Percentiles rank a stretch among this genome's conserved stretches.
Evolutionary conservation across 768 basidiomycete species (phyloP).

Genomic region (Naganishia vishniacii): DNA sequence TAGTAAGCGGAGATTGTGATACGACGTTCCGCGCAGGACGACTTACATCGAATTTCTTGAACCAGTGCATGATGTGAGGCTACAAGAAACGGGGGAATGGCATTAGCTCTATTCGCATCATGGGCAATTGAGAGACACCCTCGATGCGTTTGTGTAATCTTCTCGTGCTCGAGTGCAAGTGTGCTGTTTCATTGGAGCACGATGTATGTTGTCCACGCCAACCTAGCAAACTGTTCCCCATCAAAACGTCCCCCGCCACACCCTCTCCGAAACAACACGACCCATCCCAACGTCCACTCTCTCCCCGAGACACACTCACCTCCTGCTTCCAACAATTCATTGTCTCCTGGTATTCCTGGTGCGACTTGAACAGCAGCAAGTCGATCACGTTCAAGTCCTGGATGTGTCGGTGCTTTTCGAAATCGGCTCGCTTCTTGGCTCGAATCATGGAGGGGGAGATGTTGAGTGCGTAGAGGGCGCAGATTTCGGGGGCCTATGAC

Average conservation of each 20-base stretch:
- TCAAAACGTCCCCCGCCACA: no score
- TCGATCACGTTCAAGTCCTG: constrained; percentile 78
- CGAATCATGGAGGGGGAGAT: constrained; percentile 72
- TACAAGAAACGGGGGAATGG: constrained; percentile 18
- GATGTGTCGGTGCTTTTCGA: constrained; percentile 77
- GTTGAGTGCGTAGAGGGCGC: constrained; percentile 72
- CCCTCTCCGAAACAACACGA: no score
- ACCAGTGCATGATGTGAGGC: constrained; percentile 48
- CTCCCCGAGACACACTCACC: constrained; percentile 39
- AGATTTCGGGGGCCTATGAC: constrained; percentile 83
- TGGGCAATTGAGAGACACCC: no score
- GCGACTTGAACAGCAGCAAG: constrained; percentile 72
- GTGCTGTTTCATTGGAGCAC: no score
- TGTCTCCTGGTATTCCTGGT: constrained; percentile 87
- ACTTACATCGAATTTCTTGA: constrained; percentile 44
- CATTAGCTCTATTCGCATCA: background rate
- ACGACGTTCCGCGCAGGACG: background rate
- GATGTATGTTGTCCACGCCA: no score
- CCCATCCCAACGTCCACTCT: background rate
- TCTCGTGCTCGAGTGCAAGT: no score
- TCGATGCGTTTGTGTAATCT: no score
- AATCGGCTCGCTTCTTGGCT: constrained; percentile 73
- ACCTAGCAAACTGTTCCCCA: no score
- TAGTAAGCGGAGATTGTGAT: background rate
- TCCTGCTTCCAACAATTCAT: constrained; percentile 89